Evolutionary conservation across 225 moss, liverwort and hornwort genomes (phyloP).

Genomic region (Lunularia cruciata): DNA sequence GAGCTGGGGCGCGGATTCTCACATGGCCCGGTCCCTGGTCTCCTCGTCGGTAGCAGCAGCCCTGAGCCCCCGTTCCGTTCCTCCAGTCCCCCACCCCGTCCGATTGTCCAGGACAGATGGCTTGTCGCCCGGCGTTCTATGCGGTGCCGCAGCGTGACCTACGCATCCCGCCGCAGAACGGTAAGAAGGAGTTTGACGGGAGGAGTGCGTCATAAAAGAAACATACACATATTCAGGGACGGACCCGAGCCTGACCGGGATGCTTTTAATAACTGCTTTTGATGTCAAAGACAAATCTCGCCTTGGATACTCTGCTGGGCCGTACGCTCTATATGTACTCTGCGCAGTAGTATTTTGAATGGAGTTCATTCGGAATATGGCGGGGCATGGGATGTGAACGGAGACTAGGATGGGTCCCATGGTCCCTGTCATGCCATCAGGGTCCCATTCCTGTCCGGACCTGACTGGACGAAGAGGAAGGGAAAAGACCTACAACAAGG

Average conservation of each 20-base stretch:
- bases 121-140: constrained; percentile 1
- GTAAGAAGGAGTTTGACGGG: neutral
- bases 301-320: constrained; percentile 8
- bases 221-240: neutral
- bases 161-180: constrained; percentile 2
- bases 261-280: neutral
- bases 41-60: constrained; percentile 8
- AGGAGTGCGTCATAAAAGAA: neutral
- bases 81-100: neutral
- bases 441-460: neutral
- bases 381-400: neutral
- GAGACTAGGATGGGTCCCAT: neutral
- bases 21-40: too few relatives aligned
- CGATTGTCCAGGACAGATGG: neutral
- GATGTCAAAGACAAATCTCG: constrained; percentile 1
- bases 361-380: neutral
- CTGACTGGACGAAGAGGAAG: too few relatives aligned
- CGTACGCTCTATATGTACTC: neutral
- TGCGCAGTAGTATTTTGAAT: neutral
- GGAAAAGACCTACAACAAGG: too few relatives aligned
- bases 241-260: neutral
- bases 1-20: too few relatives aligned
- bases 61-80: neutral
- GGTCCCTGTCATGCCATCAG: neutral
- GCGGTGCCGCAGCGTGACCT: neutral